phyloP scores from a whole-genome alignment of 441 rosid genomes.

The Mallotus repandus region DNA sequence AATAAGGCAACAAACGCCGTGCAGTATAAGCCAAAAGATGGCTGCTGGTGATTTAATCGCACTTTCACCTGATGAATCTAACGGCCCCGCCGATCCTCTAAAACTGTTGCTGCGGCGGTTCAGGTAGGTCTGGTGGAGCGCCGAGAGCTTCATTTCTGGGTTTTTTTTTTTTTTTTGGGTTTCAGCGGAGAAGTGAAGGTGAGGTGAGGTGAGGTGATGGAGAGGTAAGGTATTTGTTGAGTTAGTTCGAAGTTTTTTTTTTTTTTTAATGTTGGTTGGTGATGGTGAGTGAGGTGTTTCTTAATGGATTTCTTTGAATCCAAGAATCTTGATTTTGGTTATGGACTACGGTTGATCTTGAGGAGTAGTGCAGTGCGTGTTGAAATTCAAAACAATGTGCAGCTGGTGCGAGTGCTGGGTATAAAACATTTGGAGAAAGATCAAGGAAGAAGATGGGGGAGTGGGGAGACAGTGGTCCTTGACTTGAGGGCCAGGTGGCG shows the following conservation, averaged over 20 bases:
- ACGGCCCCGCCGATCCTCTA: slow-evolving; percentile 42
- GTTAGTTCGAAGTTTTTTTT: slow-evolving; percentile 2
- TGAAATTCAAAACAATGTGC: no score
- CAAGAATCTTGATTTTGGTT: slow-evolving; percentile 24
- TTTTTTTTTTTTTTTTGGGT: slow-evolving; percentile 11
- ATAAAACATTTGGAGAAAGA: background rate
- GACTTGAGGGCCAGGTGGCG: slow-evolving; percentile 13
- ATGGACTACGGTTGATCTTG: no score
- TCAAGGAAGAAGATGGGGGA: background rate
- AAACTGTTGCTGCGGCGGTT: slow-evolving; percentile 68
- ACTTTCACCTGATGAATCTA: slow-evolving; percentile 56
- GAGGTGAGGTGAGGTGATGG: background rate
- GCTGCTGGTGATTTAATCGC: slow-evolving; percentile 65
- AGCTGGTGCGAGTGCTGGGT: no score
- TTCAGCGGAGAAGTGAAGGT: background rate
- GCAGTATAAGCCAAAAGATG: slow-evolving; percentile 70
- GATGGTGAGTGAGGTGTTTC: slow-evolving; percentile 19
- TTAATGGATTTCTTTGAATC: slow-evolving; percentile 39
- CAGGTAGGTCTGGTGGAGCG: slow-evolving; percentile 74
- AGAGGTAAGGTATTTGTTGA: slow-evolving; percentile 14
- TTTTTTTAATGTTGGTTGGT: no score
- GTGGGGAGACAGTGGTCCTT: slow-evolving; percentile 19
- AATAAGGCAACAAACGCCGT: slow-evolving; percentile 77
- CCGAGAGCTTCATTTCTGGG: slow-evolving; percentile 70
- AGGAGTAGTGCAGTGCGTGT: no score